These are phyloP conservation scores for Delitschia confertaspora DNA, from an alignment of 495 filamentous ascomycete genomes.

Conservation along the genomic window DNA sequence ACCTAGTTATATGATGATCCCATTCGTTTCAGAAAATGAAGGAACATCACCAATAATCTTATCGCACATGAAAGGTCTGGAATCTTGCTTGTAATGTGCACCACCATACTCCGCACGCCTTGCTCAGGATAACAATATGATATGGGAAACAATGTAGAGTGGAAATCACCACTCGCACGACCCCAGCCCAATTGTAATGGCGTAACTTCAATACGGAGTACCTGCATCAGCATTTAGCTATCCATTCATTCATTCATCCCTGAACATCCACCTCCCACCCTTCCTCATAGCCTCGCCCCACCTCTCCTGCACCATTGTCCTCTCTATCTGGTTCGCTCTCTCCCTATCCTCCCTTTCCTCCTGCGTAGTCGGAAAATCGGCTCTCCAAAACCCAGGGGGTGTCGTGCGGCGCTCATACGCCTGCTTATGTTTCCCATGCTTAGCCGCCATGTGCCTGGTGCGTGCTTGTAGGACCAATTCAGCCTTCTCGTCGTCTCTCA, in stretches of 20 bases:
- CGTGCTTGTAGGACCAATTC: slow-evolving; percentile 59
- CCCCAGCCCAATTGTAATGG: too few relatives aligned
- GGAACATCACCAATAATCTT: too few relatives aligned
- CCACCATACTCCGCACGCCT: too few relatives aligned
- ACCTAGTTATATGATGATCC: too few relatives aligned
- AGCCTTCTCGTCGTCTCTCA: slow-evolving; percentile 40
- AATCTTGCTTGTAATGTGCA: too few relatives aligned
- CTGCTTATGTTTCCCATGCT: slow-evolving; percentile 67
- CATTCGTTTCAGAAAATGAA: too few relatives aligned
- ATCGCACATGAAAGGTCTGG: too few relatives aligned
- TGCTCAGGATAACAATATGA: too few relatives aligned
- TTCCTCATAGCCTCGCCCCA: slow-evolving; percentile 72
- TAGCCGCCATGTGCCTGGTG: slow-evolving; percentile 56
- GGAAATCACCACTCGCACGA: too few relatives aligned
- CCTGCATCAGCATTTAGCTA: too few relatives aligned
- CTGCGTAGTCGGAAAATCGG: slow-evolving; percentile 80
- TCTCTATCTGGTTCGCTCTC: slow-evolving; percentile 50
- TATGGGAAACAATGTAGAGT: too few relatives aligned
- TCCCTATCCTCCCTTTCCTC: slow-evolving; percentile 55
- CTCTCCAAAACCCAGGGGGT: slow-evolving; percentile 83
- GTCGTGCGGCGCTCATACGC: slow-evolving; percentile 57
- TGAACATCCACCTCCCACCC: slow-evolving; percentile 66
- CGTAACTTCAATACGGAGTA: too few relatives aligned
- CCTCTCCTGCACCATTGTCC: slow-evolving; percentile 59
- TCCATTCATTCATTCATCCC: slow-evolving; percentile 60